Conservation (phyloP, 176 grass and related monocot genomes). For the Elaeis guineensis region DNA sequence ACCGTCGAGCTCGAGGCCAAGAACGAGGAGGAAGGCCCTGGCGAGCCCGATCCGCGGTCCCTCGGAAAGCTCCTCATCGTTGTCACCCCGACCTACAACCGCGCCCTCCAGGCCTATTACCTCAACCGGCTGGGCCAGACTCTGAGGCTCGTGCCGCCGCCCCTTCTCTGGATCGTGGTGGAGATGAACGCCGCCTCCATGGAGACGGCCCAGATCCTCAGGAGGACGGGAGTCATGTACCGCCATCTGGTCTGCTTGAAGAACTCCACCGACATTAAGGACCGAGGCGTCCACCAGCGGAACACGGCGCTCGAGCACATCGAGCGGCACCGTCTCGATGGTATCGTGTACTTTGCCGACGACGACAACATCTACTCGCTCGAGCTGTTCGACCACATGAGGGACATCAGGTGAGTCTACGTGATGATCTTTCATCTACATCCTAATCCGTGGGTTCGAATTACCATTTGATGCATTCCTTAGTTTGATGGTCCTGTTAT, state of each 20-base stretch:
- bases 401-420: constrained; percentile 54
- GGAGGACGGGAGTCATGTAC: constrained; percentile 61
- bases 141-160: no score
- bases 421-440: neutral
- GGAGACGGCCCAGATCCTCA: constrained; percentile 28
- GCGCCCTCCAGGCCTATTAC: no score
- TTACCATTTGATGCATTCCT: no score
- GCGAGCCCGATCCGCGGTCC: no score
- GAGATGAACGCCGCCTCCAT: no score
- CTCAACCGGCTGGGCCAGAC: no score
- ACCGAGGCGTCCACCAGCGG: constrained; percentile 57
- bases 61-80: constrained; percentile 36
- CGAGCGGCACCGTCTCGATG: constrained; percentile 73
- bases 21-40: no score
- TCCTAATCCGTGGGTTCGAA: neutral
- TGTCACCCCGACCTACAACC: constrained; percentile 26
- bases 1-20: neutral
- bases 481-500: no score
- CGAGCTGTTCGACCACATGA: constrained; percentile 57
- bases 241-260: constrained; percentile 50
- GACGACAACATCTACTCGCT: constrained; percentile 94
- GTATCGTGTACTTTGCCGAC: constrained; percentile 87
- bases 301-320: constrained; percentile 76
- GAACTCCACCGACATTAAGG: constrained; percentile 18
- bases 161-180: no score